These are phyloP conservation scores for Pseudopithomyces maydicus DNA, from an alignment of 2,329 filamentous ascomycete species.

Conservation along the genomic window DNA sequence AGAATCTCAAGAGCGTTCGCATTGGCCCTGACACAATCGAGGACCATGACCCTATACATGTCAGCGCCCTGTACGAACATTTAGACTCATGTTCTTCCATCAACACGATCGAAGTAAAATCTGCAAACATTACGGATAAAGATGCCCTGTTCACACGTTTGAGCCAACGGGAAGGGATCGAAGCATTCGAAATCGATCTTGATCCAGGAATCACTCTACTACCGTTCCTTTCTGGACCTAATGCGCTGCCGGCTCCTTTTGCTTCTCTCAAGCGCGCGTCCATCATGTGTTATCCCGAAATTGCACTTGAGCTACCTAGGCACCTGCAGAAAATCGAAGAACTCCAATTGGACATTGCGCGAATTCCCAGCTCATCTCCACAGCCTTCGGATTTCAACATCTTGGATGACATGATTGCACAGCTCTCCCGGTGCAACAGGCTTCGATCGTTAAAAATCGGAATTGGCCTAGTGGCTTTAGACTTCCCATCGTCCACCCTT, in stretches of 20 bases:
- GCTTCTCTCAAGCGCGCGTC: slow-evolving; percentile 26
- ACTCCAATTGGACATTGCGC: slow-evolving; percentile 34
- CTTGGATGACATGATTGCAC: slow-evolving; percentile 26
- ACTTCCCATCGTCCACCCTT: slow-evolving; percentile 30
- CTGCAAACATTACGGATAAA: slow-evolving; percentile 27
- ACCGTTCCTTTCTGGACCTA: slow-evolving; percentile 24
- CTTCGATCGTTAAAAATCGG: slow-evolving; percentile 31
- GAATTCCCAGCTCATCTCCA: slow-evolving; percentile 22
- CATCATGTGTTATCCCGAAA: slow-evolving; percentile 40
- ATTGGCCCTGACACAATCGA: slow-evolving; percentile 28
- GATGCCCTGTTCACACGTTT: slow-evolving; percentile 34
- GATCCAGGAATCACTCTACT: slow-evolving; percentile 33
- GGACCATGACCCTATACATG: slow-evolving; percentile 26
- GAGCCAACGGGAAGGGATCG: slow-evolving; percentile 27
- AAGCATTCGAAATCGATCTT: slow-evolving; percentile 37
- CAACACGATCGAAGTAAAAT: slow-evolving; percentile 29
- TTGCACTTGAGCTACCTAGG: slow-evolving; percentile 30
- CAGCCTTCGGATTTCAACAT: slow-evolving; percentile 24
- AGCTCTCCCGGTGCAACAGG: slow-evolving; percentile 22
- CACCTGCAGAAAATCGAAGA: slow-evolving; percentile 31
- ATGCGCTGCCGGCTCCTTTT: slow-evolving; percentile 23
- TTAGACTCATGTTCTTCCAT: slow-evolving; percentile 27
- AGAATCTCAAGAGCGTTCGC: slow-evolving; percentile 29
- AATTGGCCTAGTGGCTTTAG: slow-evolving; percentile 25
- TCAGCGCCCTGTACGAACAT: slow-evolving; percentile 23